Conservation (phyloP, 257 asterid species). For the Solanum sparsipilum region DNA sequence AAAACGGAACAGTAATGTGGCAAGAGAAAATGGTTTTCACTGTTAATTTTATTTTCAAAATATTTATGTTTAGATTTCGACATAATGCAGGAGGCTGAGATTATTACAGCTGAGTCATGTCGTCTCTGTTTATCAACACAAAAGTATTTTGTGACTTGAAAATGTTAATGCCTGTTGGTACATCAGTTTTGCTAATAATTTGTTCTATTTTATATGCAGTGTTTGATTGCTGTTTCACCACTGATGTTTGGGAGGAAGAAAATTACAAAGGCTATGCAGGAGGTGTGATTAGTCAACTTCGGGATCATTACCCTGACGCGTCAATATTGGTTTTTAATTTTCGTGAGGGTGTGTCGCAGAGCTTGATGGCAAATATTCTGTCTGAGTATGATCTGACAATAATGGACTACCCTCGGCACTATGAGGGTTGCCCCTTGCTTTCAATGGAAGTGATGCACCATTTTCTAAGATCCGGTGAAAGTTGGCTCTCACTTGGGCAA, state of each 20-base stretch:
- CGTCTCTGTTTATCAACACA: not conserved
- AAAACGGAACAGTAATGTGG: not conserved
- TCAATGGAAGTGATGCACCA: constrained; percentile 95
- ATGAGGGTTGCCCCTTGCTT: constrained; percentile 87
- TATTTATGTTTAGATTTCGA: not conserved
- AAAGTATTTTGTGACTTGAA: not conserved
- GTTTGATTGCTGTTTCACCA: constrained; percentile 84
- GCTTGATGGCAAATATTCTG: constrained; percentile 62
- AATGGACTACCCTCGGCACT: constrained; percentile 92
- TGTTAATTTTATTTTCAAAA: not conserved
- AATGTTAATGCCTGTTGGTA: not conserved
- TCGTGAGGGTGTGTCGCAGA: constrained; percentile 52
- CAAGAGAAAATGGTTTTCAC: not conserved
- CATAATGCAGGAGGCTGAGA: not conserved
- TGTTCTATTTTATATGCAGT: constrained; percentile 30
- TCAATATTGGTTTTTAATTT: constrained; percentile 81
- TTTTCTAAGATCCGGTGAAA: constrained; percentile 80
- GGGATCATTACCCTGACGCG: constrained; percentile 67
- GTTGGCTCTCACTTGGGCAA: constrained; percentile 91
- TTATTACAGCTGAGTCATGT: not conserved
- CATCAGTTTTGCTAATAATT: not conserved
- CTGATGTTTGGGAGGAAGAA: constrained; percentile 58
- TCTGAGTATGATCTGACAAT: constrained; percentile 74
- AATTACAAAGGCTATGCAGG: constrained; percentile 67
- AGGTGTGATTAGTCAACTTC: constrained; percentile 55